These are phyloP conservation scores for Paralagenidium karlingii DNA, from an alignment of 352 stramenopile species.

Conservation along the genomic window DNA sequence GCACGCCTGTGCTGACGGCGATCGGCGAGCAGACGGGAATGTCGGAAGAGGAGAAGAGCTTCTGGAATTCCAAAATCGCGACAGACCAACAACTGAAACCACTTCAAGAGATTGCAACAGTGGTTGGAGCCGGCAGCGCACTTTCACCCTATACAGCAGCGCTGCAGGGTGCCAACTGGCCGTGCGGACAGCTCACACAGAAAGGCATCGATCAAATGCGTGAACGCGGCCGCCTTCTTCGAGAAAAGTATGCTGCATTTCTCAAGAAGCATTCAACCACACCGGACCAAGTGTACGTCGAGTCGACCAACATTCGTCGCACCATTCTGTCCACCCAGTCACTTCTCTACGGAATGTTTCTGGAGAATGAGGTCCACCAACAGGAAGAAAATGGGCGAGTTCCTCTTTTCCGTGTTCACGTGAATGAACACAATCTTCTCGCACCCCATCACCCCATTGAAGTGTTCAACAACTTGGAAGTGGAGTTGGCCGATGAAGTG, in stretches of 20 bases:
- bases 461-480: constrained; percentile 33
- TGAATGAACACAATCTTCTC: constrained; percentile 30
- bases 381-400: constrained; percentile 9
- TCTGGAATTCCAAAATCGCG: constrained; percentile 44
- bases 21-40: constrained; percentile 37
- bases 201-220: constrained; percentile 57
- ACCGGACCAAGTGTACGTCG: constrained; percentile 32
- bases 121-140: too few species aligned
- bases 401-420: constrained; percentile 38
- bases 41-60: constrained; percentile 36
- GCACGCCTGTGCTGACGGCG: constrained; percentile 49
- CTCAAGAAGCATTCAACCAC: constrained; percentile 19
- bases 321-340: constrained; percentile 64
- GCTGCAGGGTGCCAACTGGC: too few species aligned
- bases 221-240: background rate
- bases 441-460: constrained; percentile 54
- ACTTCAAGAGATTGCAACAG: too few species aligned
- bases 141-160: too few species aligned
- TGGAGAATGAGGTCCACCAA: constrained; percentile 6
- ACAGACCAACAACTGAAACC: constrained; percentile 30
- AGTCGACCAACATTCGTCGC: constrained; percentile 66
- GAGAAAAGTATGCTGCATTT: constrained; percentile 6
- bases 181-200: constrained; percentile 54
- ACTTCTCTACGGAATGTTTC: constrained; percentile 53
- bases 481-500: constrained; percentile 34